Conservation (phyloP, 148 eudicot species). For the Camellia granthamiana region DNA sequence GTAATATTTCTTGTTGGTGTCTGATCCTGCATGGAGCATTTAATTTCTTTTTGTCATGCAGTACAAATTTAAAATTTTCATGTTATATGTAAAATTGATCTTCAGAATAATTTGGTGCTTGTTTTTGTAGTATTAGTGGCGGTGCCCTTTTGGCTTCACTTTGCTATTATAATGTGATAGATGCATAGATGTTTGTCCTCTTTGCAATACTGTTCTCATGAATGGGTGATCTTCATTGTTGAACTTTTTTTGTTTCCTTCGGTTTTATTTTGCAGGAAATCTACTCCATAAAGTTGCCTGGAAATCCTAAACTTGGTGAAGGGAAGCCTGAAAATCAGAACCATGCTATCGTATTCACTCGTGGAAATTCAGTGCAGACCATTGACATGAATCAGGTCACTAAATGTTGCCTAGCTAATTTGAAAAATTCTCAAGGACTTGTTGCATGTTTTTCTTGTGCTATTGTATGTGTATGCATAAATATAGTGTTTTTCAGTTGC, state of each 20-base stretch:
- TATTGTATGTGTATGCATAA: background rate
- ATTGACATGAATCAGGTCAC: slow-evolving; percentile 99
- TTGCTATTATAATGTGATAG: background rate
- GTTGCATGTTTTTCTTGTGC: background rate
- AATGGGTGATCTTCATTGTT: background rate
- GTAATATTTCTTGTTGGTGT: background rate
- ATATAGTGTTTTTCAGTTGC: background rate
- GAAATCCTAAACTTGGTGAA: slow-evolving; percentile 97
- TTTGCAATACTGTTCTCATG: background rate
- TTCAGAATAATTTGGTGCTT: background rate
- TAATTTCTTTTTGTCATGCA: background rate
- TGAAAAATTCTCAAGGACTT: background rate
- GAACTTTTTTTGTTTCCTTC: background rate
- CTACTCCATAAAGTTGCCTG: slow-evolving; percentile 85
- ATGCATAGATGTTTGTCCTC: background rate
- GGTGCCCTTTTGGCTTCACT: background rate
- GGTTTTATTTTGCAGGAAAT: slow-evolving; percentile 60
- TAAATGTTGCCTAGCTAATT: background rate
- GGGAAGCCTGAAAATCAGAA: slow-evolving; percentile 99
- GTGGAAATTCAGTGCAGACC: slow-evolving; percentile 95
- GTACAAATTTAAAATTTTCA: background rate
- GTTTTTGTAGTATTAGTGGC: background rate
- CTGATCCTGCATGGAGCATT: background rate
- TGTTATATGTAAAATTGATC: background rate
- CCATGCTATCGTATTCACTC: slow-evolving; percentile 91